Percentiles rank a stretch among this genome's conserved stretches.
Conservation (phyloP, 768 basidiomycete species). For the Kwoniella newhampshirensis region DNA sequence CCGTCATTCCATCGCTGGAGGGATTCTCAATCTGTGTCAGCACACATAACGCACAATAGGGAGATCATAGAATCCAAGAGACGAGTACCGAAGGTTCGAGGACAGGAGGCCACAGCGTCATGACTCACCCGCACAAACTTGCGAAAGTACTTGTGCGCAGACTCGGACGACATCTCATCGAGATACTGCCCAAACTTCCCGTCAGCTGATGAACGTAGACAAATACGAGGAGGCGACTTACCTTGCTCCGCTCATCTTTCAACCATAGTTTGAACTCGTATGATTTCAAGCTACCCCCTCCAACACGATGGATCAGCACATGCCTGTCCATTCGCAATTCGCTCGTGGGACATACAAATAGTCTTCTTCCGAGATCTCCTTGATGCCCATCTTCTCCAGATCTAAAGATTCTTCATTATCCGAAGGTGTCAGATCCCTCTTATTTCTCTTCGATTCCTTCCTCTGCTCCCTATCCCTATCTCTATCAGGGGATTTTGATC, state of each 20-base stretch:
- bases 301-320: not conserved
- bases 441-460: slow-evolving; percentile 14
- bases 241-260: slow-evolving; percentile 68
- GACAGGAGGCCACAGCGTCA: too few relatives aligned
- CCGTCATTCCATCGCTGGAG: slow-evolving; percentile 57
- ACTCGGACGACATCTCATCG: slow-evolving; percentile 78
- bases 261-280: slow-evolving; percentile 85
- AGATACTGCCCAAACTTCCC: slow-evolving; percentile 63
- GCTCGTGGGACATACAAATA: slow-evolving; percentile 61
- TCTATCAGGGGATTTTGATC: slow-evolving; percentile 15
- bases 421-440: slow-evolving; percentile 9
- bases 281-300: slow-evolving; percentile 62
- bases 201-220: slow-evolving; percentile 2
- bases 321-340: not conserved
- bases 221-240: slow-evolving; percentile 50
- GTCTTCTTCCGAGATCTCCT: slow-evolving; percentile 74
- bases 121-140: slow-evolving; percentile 66
- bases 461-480: slow-evolving; percentile 14
- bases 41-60: too few relatives aligned
- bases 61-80: too few relatives aligned
- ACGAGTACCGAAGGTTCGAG: too few relatives aligned
- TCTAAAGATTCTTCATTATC: slow-evolving; percentile 37
- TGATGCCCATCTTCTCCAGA: slow-evolving; percentile 57
- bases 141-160: slow-evolving; percentile 73
- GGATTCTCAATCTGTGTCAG: too few relatives aligned